These are phyloP conservation scores for Cyberlindnera mycetangii DNA, from an alignment of 805 yeast genomes.

Conservation along the genomic window DNA sequence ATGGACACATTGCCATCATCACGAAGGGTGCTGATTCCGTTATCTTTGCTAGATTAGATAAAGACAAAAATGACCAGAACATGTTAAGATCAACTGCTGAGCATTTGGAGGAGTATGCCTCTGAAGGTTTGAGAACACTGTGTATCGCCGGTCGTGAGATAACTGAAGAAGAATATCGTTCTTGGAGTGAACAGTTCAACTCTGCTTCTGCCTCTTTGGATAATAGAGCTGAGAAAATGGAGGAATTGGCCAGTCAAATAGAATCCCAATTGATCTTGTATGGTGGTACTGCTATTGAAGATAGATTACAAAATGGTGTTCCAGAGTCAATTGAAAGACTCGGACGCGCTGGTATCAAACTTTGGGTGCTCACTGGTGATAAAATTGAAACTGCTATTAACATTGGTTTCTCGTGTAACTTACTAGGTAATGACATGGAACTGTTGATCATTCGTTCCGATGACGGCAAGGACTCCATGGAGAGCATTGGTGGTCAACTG, in stretches of 20 bases:
- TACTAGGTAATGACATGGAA: constrained; percentile 74
- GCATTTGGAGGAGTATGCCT: constrained; percentile 75
- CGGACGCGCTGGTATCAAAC: constrained; percentile 74
- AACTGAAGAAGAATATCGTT: constrained; percentile 55
- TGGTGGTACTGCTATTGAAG: constrained; percentile 89
- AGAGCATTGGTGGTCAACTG: constrained; percentile 29
- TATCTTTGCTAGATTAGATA: constrained; percentile 59
- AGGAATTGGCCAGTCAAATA: constrained; percentile 68
- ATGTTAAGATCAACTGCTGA: constrained; percentile 62
- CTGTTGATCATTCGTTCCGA: constrained; percentile 55
- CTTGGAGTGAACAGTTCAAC: constrained; percentile 62
- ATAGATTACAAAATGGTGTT: constrained; percentile 81
- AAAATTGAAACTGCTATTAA: constrained; percentile 88
- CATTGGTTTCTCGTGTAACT: constrained; percentile 82
- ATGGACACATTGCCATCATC: constrained; percentile 57
- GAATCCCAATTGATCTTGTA: constrained; percentile 62
- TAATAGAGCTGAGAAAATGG: constrained; percentile 69
- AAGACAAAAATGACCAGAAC: constrained; percentile 40
- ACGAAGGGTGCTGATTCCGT: constrained; percentile 86
- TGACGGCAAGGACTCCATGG: constrained; percentile 31
- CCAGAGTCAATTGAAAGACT: constrained; percentile 73
- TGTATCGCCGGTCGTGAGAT: constrained; percentile 75
- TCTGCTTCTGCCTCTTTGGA: constrained; percentile 63
- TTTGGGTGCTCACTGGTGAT: constrained; percentile 88
- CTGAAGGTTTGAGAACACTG: constrained; percentile 79